Evolutionary conservation across 2,329 filamentous ascomycete species (phyloP).

Genomic region (Hypomyces perniciosus): DNA sequence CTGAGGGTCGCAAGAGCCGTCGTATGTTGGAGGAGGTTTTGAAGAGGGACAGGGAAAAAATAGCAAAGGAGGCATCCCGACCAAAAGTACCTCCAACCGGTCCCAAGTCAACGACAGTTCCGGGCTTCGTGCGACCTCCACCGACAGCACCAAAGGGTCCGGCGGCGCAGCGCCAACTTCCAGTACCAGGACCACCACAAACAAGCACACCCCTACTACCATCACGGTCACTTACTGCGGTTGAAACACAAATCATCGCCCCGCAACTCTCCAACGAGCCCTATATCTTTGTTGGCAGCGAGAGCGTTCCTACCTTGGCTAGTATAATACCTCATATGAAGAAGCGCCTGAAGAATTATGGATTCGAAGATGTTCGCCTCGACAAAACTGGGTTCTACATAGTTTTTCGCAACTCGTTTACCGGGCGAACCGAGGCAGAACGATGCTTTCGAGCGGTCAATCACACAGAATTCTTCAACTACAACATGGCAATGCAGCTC

Average conservation of each 20-base stretch:
- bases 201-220: slow-evolving; percentile 20
- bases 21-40: slow-evolving; percentile 71
- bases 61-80: slow-evolving; percentile 33
- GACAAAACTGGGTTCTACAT: slow-evolving; percentile 88
- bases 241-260: slow-evolving; percentile 62
- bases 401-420: slow-evolving; percentile 73
- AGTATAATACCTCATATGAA: slow-evolving; percentile 86
- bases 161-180: slow-evolving; percentile 45
- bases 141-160: slow-evolving; percentile 85
- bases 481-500: slow-evolving; percentile 84
- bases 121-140: slow-evolving; percentile 47
- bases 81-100: slow-evolving; percentile 33
- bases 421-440: slow-evolving; percentile 73
- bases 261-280: slow-evolving; percentile 69
- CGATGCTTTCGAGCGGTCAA: slow-evolving; percentile 75
- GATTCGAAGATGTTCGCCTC: slow-evolving; percentile 73
- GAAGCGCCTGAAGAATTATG: slow-evolving; percentile 78
- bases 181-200: slow-evolving; percentile 23
- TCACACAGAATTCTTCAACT: slow-evolving; percentile 82
- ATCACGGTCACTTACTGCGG: slow-evolving; percentile 36
- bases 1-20: slow-evolving; percentile 76
- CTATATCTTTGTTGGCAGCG: slow-evolving; percentile 84
- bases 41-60: slow-evolving; percentile 59
- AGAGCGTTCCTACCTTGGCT: slow-evolving; percentile 78
- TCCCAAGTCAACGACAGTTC: slow-evolving; percentile 26